A percentile compares a stretch with the other conserved stretches of the same genome.
phyloP scores from a whole-genome alignment of 1,284 basidiomycete species.

The Heliocybe sulcata region DNA sequence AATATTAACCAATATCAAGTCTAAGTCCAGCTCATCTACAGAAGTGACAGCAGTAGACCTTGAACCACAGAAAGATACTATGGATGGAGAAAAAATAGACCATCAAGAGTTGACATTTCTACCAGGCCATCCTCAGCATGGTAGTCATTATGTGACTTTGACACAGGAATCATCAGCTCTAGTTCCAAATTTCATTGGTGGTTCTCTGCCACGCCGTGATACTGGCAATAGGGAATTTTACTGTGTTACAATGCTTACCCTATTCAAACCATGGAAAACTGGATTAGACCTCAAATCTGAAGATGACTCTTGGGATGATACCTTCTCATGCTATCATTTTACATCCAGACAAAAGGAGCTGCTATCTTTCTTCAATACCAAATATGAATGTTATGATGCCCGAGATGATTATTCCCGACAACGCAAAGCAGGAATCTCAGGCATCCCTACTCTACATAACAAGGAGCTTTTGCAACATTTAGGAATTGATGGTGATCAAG shows the following conservation, averaged over 20 bases:
- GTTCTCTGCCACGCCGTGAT: constrained; percentile 11
- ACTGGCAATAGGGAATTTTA: constrained; percentile 15
- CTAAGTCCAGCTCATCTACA: neutral
- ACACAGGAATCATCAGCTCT: neutral
- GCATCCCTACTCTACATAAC: neutral
- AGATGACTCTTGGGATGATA: constrained; percentile 9
- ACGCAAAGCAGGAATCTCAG: neutral
- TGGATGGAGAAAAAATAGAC: neutral
- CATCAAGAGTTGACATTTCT: constrained; percentile 3
- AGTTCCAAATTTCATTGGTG: constrained; percentile 12
- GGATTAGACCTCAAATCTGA: constrained; percentile 8
- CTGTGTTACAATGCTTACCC: constrained; percentile 10
- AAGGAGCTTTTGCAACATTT: neutral
- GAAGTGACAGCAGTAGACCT: neutral
- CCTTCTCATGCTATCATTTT: constrained; percentile 10
- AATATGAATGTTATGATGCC: constrained; percentile 19
- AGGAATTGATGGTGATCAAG: neutral
- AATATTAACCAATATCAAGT: neutral
- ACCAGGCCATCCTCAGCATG: constrained; percentile 8
- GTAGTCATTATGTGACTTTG: constrained; percentile 8
- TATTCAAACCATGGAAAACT: constrained; percentile 8
- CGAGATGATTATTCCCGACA: constrained; percentile 13
- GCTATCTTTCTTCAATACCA: constrained; percentile 13
- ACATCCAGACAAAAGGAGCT: constrained; percentile 7
- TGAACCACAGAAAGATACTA: neutral